These are phyloP conservation scores for Ambispora gerdemannii DNA, from an alignment of 192 early-diverging fungal species.

Conservation along the genomic window DNA sequence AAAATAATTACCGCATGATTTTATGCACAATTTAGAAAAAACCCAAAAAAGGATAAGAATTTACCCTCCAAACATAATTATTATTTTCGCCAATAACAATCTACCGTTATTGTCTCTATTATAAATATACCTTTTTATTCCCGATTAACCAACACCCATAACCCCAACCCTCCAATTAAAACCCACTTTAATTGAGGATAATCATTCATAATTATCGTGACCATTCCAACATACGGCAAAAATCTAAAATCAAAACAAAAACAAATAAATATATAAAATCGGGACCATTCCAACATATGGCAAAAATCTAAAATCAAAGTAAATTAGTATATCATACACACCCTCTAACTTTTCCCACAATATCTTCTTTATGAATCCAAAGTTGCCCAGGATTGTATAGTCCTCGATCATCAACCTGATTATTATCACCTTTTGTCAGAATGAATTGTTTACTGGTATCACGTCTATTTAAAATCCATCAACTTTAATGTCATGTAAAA, in stretches of 20 bases:
- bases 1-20: no score
- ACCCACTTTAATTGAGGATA: conserved; percentile 89
- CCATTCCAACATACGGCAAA: conserved; percentile 91
- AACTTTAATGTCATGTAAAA: not conserved
- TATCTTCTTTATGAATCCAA: conserved; percentile 88
- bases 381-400: conserved; percentile 80
- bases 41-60: no score
- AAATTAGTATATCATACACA: no score
- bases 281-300: not conserved
- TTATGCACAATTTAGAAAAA: no score
- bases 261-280: conserved; percentile 2
- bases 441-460: conserved; percentile 77
- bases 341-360: conserved; percentile 87
- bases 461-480: conserved; percentile 32
- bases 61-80: no score
- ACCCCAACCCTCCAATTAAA: conserved; percentile 71
- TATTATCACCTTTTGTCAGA: conserved; percentile 98
- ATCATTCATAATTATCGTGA: conserved; percentile 95
- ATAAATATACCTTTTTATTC: conserved; percentile 42
- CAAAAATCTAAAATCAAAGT: no score
- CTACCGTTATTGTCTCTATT: no score
- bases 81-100: no score
- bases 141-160: conserved; percentile 66
- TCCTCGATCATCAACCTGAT: conserved; percentile 84
- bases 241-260: conserved; percentile 46